phyloP scores from a whole-genome alignment of 495 filamentous ascomycete genomes.

The Friedmanniomyces simplex region DNA sequence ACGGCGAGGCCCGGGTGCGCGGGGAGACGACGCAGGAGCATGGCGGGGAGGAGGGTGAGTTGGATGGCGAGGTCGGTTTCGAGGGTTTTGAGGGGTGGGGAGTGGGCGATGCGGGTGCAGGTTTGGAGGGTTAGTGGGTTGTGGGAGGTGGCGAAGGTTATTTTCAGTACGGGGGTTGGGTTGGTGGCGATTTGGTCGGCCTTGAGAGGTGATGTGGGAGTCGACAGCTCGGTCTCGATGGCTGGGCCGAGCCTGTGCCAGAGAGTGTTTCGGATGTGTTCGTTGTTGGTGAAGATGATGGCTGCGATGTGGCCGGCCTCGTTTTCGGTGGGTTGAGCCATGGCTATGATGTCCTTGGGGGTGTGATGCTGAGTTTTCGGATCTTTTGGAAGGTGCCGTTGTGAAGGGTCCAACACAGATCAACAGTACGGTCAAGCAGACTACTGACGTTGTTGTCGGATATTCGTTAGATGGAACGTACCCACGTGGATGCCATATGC shows the following conservation, averaged over 20 bases:
- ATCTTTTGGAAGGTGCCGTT: too few relatives aligned
- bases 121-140: background rate
- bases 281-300: background rate
- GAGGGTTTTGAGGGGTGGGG: background rate
- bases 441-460: too few relatives aligned
- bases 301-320: background rate
- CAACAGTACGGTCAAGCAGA: too few relatives aligned
- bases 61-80: background rate
- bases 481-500: too few relatives aligned
- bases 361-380: too few relatives aligned
- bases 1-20: constrained; percentile 54
- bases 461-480: too few relatives aligned
- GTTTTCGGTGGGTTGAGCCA: too few relatives aligned
- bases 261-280: background rate
- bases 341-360: too few relatives aligned
- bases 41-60: constrained; percentile 5
- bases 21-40: constrained; percentile 20
- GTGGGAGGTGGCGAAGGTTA: background rate
- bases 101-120: background rate
- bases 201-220: background rate
- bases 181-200: background rate
- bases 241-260: background rate
- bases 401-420: too few relatives aligned
- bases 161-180: background rate
- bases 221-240: background rate